Conservation (phyloP, 768 basidiomycete genomes). For the Sporobolomyces roseus region DNA sequence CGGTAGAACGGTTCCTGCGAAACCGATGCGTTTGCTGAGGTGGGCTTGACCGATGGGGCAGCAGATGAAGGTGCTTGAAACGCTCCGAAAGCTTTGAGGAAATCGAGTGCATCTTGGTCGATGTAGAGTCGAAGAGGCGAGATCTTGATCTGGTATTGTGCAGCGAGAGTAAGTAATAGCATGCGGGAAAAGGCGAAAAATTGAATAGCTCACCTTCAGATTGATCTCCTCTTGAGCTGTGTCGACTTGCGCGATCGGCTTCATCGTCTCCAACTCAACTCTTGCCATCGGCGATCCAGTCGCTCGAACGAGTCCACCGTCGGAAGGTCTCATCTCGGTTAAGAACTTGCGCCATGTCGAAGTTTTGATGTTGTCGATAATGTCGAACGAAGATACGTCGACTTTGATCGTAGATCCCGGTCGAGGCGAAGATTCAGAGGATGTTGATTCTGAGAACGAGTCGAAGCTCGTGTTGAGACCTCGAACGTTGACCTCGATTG, state of each 20-base stretch:
- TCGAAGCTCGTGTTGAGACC: conserved; percentile 64
- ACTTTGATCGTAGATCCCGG: conserved; percentile 65
- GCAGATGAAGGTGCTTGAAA: conserved; percentile 64
- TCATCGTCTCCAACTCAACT: conserved; percentile 69
- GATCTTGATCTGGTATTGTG: conserved; percentile 77
- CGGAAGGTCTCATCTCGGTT: conserved; percentile 75
- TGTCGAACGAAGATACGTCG: conserved; percentile 71
- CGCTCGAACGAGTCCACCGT: conserved; percentile 80
- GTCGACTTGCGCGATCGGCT: conserved; percentile 58
- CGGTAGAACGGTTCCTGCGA: conserved; percentile 68
- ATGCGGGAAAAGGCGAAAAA: background rate
- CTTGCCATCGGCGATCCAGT: conserved; percentile 92
- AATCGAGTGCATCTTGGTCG: conserved; percentile 97
- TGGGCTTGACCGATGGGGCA: conserved; percentile 45
- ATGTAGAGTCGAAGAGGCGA: conserved; percentile 86
- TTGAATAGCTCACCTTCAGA: conserved; percentile 15
- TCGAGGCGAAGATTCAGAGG: conserved; percentile 44
- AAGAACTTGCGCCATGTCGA: conserved; percentile 98
- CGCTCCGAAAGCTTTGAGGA: conserved; percentile 91
- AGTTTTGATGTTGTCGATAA: conserved; percentile 94
- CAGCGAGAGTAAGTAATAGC: too few species aligned
- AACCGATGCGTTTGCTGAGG: conserved; percentile 21
- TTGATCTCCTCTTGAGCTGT: conserved; percentile 59
- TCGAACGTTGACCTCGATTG: conserved; percentile 75
- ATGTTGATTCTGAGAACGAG: conserved; percentile 8